These are phyloP conservation scores for Anacardium occidentale DNA, from an alignment of 345 rosid genomes.

Conservation along the genomic window DNA sequence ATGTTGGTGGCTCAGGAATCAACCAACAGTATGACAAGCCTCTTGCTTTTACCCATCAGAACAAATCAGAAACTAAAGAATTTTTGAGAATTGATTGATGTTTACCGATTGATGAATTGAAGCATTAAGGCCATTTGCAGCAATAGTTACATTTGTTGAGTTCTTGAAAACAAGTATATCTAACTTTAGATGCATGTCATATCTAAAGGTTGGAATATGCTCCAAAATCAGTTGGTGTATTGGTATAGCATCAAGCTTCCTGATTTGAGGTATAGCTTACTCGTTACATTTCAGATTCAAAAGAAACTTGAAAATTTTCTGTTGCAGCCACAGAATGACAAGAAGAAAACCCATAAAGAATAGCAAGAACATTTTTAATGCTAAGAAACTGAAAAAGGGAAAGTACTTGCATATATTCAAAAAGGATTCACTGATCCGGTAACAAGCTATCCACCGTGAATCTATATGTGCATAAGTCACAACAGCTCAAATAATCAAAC, in stretches of 20 bases:
- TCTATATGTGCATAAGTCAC: no score
- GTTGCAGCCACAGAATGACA: neutral
- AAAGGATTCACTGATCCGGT: no score
- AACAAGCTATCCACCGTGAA: no score
- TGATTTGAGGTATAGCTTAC: neutral
- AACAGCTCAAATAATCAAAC: no score
- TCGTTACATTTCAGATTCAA: neutral
- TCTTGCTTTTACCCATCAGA: neutral
- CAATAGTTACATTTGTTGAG: neutral
- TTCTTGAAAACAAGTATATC: neutral
- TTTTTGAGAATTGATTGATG: no score
- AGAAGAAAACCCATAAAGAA: neutral
- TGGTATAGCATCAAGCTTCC: neutral
- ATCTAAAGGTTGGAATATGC: neutral
- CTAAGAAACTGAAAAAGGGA: no score
- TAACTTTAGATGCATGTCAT: neutral
- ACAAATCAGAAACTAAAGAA: neutral
- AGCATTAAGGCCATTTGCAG: neutral
- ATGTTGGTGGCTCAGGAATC: neutral
- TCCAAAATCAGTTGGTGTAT: neutral
- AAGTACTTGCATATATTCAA: no score
- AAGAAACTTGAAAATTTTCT: neutral
- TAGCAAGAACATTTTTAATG: no score
- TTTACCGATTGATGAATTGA: neutral
- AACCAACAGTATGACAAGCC: neutral